Evolutionary conservation across 306 rosid genomes (phyloP).

Genomic region (Corylus avellana): DNA sequence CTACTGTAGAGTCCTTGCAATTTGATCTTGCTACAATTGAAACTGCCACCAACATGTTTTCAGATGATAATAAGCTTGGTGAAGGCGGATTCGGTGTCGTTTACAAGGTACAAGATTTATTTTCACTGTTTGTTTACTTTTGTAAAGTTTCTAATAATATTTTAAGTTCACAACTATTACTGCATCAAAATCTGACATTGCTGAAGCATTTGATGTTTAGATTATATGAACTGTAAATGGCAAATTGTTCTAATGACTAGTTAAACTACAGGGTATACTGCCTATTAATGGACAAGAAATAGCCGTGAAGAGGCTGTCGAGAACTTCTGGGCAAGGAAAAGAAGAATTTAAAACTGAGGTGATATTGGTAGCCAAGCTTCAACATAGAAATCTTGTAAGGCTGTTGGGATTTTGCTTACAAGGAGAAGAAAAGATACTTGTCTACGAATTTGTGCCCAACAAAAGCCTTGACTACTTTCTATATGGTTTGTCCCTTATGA

Average conservation of each 20-base stretch:
- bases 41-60: slow-evolving; percentile 28
- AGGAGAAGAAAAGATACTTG: slow-evolving; percentile 30
- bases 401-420: slow-evolving; percentile 37
- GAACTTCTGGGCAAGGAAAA: slow-evolving; percentile 23
- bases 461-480: too few species aligned
- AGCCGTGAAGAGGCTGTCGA: slow-evolving; percentile 38
- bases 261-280: slow-evolving; percentile 13
- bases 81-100: slow-evolving; percentile 38
- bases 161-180: too few species aligned
- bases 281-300: slow-evolving; percentile 15
- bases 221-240: too few species aligned
- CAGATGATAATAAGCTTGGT: slow-evolving; percentile 14
- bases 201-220: too few species aligned
- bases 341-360: slow-evolving; percentile 37
- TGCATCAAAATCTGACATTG: too few species aligned
- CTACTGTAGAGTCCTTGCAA: slow-evolving; percentile 5
- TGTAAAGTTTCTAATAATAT: too few species aligned
- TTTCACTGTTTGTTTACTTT: too few species aligned
- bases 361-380: slow-evolving; percentile 31
- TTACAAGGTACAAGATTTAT: slow-evolving; percentile 11
- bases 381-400: slow-evolving; percentile 35
- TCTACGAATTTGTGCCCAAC: slow-evolving; percentile 36
- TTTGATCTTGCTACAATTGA: slow-evolving; percentile 16
- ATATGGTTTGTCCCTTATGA: background rate
- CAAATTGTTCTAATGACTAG: background rate